A percentile compares a stretch with the other conserved stretches of the same genome.
phyloP scores from a whole-genome alignment of 768 basidiomycete genomes.

The Tephrocybe sp. region DNA sequence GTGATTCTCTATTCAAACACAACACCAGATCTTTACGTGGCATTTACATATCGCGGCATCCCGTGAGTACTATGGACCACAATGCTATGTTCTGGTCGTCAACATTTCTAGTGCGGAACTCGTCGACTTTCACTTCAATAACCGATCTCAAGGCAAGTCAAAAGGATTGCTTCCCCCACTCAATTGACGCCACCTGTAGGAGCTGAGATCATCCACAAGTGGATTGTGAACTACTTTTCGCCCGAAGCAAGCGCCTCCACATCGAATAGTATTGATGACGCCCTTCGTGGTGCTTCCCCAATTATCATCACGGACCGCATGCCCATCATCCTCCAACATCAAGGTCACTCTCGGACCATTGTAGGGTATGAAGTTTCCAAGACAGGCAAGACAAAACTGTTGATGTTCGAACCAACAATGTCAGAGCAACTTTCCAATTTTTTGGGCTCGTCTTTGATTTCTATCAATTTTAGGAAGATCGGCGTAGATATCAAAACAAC shows the following conservation, averaged over 20 bases:
- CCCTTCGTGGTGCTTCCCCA: conserved; percentile 46
- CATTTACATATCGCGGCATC: conserved; percentile 74
- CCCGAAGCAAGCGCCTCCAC: conserved; percentile 20
- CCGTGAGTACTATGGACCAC: conserved; percentile 53
- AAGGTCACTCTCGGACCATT: conserved; percentile 84
- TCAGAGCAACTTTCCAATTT: conserved; percentile 21
- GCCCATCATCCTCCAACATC: conserved; percentile 81
- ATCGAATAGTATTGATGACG: conserved; percentile 46
- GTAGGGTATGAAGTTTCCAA: conserved; percentile 76
- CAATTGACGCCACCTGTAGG: conserved; percentile 27
- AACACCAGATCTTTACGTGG: conserved; percentile 66
- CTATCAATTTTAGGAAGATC: conserved; percentile 12
- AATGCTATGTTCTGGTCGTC: background rate
- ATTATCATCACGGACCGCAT: conserved; percentile 61
- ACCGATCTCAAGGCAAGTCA: conserved; percentile 41
- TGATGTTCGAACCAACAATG: conserved; percentile 79
- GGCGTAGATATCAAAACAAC: conserved; percentile 2
- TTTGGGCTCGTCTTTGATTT: background rate
- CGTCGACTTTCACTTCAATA: conserved; percentile 59
- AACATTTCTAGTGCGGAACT: conserved; percentile 46
- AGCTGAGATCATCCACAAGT: conserved; percentile 50
- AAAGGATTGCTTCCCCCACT: background rate
- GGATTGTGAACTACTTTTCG: conserved; percentile 76
- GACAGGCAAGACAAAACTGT: conserved; percentile 55
- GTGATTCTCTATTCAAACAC: background rate